Evolutionary conservation across 106 monocot genomes (phyloP).

Genomic region (Alisma plantagoaquatica): DNA sequence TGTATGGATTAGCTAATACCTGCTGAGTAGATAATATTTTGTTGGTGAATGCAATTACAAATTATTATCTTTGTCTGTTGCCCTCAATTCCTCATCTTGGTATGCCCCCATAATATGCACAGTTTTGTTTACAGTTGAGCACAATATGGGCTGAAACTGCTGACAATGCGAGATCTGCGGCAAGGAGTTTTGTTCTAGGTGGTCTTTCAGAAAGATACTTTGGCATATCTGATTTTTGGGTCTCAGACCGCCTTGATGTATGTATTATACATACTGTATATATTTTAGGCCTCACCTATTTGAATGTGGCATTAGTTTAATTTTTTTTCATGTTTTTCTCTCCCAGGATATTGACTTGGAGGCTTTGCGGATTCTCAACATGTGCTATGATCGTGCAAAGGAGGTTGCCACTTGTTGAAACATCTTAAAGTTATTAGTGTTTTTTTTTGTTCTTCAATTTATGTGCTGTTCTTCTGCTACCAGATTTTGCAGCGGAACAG

Average conservation of each 20-base stretch:
- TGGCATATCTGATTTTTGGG: constrained; percentile 71
- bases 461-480: not conserved
- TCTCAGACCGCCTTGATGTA: constrained; percentile 65
- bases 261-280: too few relatives aligned
- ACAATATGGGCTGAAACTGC: constrained; percentile 92
- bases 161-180: constrained; percentile 83
- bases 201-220: constrained; percentile 70
- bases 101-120: too few relatives aligned
- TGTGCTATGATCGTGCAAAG: constrained; percentile 70
- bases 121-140: constrained; percentile 57
- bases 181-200: constrained; percentile 61
- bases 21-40: too few relatives aligned
- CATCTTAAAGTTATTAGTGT: not conserved
- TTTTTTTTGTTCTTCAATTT: not conserved
- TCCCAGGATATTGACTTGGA: constrained; percentile 79
- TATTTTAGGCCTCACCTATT: too few relatives aligned
- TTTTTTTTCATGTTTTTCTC: not conserved
- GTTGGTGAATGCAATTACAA: too few relatives aligned
- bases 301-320: too few relatives aligned
- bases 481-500: constrained; percentile 63
- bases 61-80: too few relatives aligned
- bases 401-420: constrained; percentile 20
- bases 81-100: too few relatives aligned
- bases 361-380: constrained; percentile 52
- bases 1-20: too few relatives aligned